These are phyloP conservation scores for Ballota nigra DNA, from an alignment of 257 asterid species.

Conservation along the genomic window DNA sequence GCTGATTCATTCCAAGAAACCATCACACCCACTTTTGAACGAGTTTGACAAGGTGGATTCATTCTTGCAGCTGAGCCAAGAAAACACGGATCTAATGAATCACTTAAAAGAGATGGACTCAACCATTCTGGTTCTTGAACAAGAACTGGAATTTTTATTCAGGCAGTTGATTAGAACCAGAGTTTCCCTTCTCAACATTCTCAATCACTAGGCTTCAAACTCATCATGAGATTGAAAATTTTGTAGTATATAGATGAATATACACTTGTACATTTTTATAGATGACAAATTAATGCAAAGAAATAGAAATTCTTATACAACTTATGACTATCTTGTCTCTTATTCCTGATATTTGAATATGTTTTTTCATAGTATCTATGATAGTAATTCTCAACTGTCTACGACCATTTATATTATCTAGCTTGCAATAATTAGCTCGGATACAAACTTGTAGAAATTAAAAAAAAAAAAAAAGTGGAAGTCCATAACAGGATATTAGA, in stretches of 20 bases:
- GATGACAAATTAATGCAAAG: neutral
- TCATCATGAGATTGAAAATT: neutral
- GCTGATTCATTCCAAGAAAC: constrained; percentile 25
- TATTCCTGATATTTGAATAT: neutral
- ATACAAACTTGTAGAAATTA: too few species aligned
- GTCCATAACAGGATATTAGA: too few species aligned
- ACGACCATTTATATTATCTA: too few species aligned
- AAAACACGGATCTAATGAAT: constrained; percentile 16
- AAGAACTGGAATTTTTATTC: constrained; percentile 32
- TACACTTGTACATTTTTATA: neutral
- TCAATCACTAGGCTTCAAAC: constrained; percentile 24
- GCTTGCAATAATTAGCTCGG: too few species aligned
- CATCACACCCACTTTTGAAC: neutral
- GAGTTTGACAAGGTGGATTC: constrained; percentile 17
- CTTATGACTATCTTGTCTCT: neutral
- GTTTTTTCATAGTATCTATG: neutral
- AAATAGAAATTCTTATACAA: neutral
- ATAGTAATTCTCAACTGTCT: too few species aligned
- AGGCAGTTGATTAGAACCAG: constrained; percentile 38
- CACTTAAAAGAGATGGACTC: constrained; percentile 33
- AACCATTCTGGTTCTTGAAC: constrained; percentile 31
- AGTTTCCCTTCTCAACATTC: constrained; percentile 41
- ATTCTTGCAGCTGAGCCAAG: constrained; percentile 14
- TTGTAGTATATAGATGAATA: neutral
- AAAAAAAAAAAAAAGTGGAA: too few species aligned